A percentile compares a stretch with the other conserved stretches of the same genome.
Conservation (phyloP, 2,329 filamentous ascomycete species). For the Paradendryphiella salina region DNA sequence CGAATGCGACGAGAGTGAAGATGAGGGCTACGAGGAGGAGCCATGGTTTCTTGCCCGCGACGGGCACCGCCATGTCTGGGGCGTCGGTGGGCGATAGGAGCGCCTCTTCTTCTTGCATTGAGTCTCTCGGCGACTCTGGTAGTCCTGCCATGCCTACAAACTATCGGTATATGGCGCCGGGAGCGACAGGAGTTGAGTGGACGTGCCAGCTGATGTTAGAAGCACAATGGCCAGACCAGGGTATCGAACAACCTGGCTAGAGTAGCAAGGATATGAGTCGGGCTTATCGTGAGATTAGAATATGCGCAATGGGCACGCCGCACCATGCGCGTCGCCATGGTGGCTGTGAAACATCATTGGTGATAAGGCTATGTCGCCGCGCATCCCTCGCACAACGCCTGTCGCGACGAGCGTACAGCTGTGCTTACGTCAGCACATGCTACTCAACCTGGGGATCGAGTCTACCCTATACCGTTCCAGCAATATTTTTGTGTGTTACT, state of each 20-base stretch:
- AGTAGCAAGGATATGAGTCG: neutral
- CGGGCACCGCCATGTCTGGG: neutral
- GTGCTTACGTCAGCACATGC: neutral
- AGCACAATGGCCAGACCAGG: neutral
- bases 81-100: constrained; percentile 23
- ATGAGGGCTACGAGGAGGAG: constrained; percentile 40
- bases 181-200: neutral
- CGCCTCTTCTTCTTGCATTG: constrained; percentile 20
- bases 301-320: neutral
- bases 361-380: neutral
- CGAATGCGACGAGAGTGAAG: constrained; percentile 49
- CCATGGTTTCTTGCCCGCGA: constrained; percentile 37
- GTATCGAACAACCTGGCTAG: neutral
- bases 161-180: neutral
- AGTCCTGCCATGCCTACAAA: constrained; percentile 13
- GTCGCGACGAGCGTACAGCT: neutral
- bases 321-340: neutral
- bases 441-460: too few species aligned
- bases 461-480: too few species aligned
- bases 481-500: too few species aligned
- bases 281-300: neutral
- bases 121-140: constrained; percentile 13
- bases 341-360: neutral
- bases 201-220: neutral
- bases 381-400: neutral